Evolutionary conservation across 176 grass and related monocot species (phyloP).

Genomic region (Phragmites australis): DNA sequence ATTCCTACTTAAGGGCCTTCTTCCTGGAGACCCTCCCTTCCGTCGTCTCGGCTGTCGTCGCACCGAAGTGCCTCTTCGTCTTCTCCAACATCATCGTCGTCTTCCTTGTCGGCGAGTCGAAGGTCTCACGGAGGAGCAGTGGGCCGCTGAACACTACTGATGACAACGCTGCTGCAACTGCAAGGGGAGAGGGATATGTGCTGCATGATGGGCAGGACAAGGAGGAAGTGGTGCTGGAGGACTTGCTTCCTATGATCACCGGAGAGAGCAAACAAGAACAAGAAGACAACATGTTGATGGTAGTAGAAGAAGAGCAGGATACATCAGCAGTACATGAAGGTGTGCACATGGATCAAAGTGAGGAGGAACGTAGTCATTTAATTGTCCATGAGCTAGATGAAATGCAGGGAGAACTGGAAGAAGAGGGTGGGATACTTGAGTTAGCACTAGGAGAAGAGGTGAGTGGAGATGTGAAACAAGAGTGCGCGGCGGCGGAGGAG

Average conservation of each 20-base stretch:
- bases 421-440: background rate
- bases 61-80: constrained; percentile 59
- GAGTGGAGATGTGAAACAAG: background rate
- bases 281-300: background rate
- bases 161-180: background rate
- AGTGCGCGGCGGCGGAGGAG: background rate
- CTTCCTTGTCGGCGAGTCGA: constrained; percentile 60
- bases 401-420: background rate
- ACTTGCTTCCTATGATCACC: background rate
- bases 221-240: background rate
- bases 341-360: background rate
- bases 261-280: background rate
- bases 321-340: background rate
- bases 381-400: background rate
- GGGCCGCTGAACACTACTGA: background rate
- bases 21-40: constrained; percentile 43
- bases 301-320: background rate
- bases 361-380: background rate
- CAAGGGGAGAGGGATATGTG: background rate
- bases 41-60: constrained; percentile 6
- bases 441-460: background rate
- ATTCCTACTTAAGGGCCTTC: constrained; percentile 33
- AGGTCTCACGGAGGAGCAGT: constrained; percentile 6
- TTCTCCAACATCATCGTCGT: constrained; percentile 76
- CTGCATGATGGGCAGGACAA: background rate